phyloP scores from a whole-genome alignment of 257 asterid species.

The Nicotiana undulata region DNA sequence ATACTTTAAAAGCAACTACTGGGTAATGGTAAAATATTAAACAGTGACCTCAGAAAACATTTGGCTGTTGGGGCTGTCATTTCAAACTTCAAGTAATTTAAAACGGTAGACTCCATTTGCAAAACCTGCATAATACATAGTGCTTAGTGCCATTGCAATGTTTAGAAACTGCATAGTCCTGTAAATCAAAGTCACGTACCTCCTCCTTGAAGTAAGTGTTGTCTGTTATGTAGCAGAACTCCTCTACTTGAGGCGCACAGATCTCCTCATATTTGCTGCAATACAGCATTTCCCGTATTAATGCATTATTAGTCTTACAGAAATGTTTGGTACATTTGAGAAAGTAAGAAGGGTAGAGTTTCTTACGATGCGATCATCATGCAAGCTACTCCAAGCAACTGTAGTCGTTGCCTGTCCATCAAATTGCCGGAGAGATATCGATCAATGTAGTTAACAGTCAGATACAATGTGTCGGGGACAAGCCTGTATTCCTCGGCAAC shows the following conservation, averaged over 20 bases:
- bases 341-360: not conserved
- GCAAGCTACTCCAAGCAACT: constrained; percentile 88
- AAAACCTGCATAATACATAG: constrained; percentile 40
- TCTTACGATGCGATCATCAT: constrained; percentile 99
- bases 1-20: not conserved
- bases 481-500: constrained; percentile 91
- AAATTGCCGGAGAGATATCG: constrained; percentile 90
- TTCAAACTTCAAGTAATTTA: constrained; percentile 78
- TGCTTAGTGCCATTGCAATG: constrained; percentile 5
- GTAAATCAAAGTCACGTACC: constrained; percentile 22
- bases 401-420: constrained; percentile 80
- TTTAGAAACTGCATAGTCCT: not conserved
- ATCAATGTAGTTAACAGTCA: constrained; percentile 83
- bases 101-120: constrained; percentile 76
- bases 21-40: not conserved
- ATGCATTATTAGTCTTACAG: not conserved
- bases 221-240: constrained; percentile 89
- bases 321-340: not conserved
- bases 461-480: constrained; percentile 80
- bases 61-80: constrained; percentile 81
- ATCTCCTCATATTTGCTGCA: constrained; percentile 93
- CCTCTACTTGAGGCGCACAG: constrained; percentile 90
- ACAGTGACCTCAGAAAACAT: constrained; percentile 70
- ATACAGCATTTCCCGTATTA: constrained; percentile 2
- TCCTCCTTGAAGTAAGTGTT: constrained; percentile 87